Conservation (phyloP, 2,329 filamentous ascomycete genomes). For the Aspergillus versicolor region DNA sequence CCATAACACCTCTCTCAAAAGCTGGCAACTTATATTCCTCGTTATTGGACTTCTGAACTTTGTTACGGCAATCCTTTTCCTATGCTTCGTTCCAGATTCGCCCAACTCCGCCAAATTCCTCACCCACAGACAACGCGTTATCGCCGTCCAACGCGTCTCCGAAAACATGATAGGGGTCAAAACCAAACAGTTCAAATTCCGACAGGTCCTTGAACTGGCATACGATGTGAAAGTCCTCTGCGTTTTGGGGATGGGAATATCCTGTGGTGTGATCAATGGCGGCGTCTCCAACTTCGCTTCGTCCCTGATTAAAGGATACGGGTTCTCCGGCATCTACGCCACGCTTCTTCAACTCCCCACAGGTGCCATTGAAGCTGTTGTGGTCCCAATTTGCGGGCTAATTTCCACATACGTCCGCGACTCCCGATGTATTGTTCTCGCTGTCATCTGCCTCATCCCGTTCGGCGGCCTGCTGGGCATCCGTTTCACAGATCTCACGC, state of each 20-base stretch:
- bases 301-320: slow-evolving; percentile 46
- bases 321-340: slow-evolving; percentile 30
- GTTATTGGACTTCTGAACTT: slow-evolving; percentile 47
- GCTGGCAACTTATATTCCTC: slow-evolving; percentile 44
- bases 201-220: slow-evolving; percentile 40
- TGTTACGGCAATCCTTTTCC: slow-evolving; percentile 37
- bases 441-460: slow-evolving; percentile 29
- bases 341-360: slow-evolving; percentile 37
- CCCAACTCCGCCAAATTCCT: slow-evolving; percentile 41
- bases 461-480: slow-evolving; percentile 53
- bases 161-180: slow-evolving; percentile 46
- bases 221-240: slow-evolving; percentile 41
- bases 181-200: slow-evolving; percentile 33
- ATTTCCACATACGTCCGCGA: slow-evolving; percentile 47
- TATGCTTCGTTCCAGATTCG: slow-evolving; percentile 39
- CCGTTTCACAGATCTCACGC: slow-evolving; percentile 45
- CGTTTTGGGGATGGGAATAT: slow-evolving; percentile 42
- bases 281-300: slow-evolving; percentile 51
- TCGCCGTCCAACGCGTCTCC: slow-evolving; percentile 43
- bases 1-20: slow-evolving; percentile 25
- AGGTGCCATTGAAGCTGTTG: slow-evolving; percentile 33
- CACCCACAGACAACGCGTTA: slow-evolving; percentile 37
- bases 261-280: slow-evolving; percentile 51
- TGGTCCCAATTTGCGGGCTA: slow-evolving; percentile 40
- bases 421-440: slow-evolving; percentile 33